These are phyloP conservation scores for Kodamaea sp. DNA, from an alignment of 1,139 yeast genomes.

Conservation along the genomic window DNA sequence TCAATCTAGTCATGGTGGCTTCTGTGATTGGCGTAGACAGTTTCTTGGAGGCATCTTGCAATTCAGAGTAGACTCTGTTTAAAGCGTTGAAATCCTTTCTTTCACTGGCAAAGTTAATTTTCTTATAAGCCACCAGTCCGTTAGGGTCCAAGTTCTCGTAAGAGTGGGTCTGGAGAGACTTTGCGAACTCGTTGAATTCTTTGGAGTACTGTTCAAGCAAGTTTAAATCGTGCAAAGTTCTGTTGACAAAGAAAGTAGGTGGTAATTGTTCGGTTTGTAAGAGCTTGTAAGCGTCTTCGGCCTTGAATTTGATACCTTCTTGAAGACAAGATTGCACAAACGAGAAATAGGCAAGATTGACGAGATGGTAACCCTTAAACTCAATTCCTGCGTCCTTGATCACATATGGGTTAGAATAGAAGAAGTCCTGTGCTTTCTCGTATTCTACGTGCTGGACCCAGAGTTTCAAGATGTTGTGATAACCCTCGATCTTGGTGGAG, in stretches of 20 bases:
- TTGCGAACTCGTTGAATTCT: conserved; percentile 18
- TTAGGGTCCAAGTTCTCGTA: conserved; percentile 37
- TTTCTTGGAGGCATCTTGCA: conserved; percentile 25
- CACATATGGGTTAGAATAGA: conserved; percentile 13
- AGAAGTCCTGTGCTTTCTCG: conserved; percentile 11
- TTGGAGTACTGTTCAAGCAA: conserved; percentile 12
- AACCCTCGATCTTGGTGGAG: conserved; percentile 15
- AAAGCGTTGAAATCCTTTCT: conserved; percentile 22
- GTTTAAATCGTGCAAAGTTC: conserved; percentile 16
- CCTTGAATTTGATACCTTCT: conserved; percentile 24
- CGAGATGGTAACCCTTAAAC: conserved; percentile 18
- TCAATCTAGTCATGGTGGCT: conserved; percentile 32
- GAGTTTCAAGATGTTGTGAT: conserved; percentile 27
- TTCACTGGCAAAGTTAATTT: conserved; percentile 24
- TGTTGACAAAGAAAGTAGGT: conserved; percentile 20
- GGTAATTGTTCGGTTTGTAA: conserved; percentile 32
- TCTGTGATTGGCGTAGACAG: conserved; percentile 29
- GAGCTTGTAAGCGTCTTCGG: conserved; percentile 30
- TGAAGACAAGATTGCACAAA: conserved; percentile 33
- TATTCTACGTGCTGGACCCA: conserved; percentile 42
- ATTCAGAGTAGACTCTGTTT: conserved; percentile 24
- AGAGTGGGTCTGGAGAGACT: conserved; percentile 13
- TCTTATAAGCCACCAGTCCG: conserved; percentile 23
- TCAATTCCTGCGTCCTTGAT: conserved; percentile 10
- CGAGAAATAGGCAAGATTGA: conserved; percentile 35